phyloP scores from a whole-genome alignment of 805 yeast genomes.

The Saccharomycopsis capsularis region DNA sequence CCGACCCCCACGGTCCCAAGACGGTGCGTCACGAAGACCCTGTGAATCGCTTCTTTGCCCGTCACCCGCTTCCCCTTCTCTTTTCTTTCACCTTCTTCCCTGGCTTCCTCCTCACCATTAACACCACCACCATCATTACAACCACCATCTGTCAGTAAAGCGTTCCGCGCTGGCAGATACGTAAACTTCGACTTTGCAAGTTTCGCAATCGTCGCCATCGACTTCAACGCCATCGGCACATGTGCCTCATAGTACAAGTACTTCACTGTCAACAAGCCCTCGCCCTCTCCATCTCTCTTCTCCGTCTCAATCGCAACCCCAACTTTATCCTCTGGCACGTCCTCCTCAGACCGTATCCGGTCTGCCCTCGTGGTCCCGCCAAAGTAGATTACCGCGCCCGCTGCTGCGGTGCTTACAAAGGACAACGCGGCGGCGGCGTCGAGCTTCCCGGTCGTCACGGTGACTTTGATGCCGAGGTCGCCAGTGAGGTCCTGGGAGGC shows the following conservation, averaged over 20 bases:
- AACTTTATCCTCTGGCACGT: no score
- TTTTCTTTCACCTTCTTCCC: no score
- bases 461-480: background rate
- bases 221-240: conserved; percentile 33
- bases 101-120: no score
- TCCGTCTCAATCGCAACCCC: no score
- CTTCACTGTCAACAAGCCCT: conserved; percentile 31
- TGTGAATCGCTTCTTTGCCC: conserved; percentile 27
- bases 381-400: conserved; percentile 45
- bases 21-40: conserved; percentile 37
- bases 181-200: conserved; percentile 29
- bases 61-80: no score
- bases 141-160: no score
- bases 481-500: no score
- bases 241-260: conserved; percentile 43
- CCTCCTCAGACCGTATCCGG: no score
- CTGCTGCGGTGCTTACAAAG: conserved; percentile 32
- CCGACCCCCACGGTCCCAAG: conserved; percentile 42
- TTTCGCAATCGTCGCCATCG: conserved; percentile 32
- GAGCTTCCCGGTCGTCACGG: background rate
- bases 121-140: no score
- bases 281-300: no score
- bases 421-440: background rate
- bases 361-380: conserved; percentile 45
- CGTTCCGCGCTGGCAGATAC: no score